Evolutionary conservation across 495 filamentous ascomycete species (phyloP).

Genomic region (Xylaria scruposa): DNA sequence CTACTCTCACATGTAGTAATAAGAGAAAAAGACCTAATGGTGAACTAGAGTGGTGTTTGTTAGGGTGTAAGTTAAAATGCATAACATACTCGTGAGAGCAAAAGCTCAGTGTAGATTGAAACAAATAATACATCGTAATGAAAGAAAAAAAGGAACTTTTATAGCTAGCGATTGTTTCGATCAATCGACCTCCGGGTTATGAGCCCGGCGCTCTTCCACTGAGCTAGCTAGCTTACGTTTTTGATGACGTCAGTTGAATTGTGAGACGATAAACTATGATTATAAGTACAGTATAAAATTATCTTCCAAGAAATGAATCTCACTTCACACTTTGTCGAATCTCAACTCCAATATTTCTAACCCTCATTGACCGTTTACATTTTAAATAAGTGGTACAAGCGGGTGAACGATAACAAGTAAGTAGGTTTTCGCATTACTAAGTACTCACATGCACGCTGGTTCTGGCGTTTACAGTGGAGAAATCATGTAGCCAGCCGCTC

Average conservation of each 20-base stretch:
- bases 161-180: slow-evolving; percentile 24
- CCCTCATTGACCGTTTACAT: neutral
- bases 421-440: neutral
- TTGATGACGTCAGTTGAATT: neutral
- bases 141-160: neutral
- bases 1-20: neutral
- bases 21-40: neutral
- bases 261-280: neutral
- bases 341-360: neutral
- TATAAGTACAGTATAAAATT: neutral
- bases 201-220: slow-evolving; percentile 24
- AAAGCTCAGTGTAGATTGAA: neutral
- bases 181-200: slow-evolving; percentile 25
- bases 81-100: neutral
- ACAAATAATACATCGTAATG: neutral
- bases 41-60: neutral
- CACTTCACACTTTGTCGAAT: neutral
- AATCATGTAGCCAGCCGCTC: neutral
- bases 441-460: neutral
- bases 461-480: neutral
- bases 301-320: neutral
- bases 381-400: neutral
- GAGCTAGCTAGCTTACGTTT: slow-evolving; percentile 15
- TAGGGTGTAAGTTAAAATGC: neutral
- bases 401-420: neutral